Evolutionary conservation across 257 asterid genomes (phyloP).

Genomic region (Scutellaria minor): DNA sequence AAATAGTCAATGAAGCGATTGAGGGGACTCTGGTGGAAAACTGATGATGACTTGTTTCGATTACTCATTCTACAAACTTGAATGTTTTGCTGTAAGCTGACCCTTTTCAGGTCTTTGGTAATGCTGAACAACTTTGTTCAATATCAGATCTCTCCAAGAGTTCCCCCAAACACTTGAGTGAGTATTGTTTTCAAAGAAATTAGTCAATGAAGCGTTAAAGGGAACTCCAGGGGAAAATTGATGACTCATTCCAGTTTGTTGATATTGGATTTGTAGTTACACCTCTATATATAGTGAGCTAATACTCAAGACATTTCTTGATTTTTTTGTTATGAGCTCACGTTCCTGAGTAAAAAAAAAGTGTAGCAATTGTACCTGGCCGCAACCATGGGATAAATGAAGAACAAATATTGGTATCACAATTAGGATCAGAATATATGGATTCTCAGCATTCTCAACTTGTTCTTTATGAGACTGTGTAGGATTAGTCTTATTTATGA

Average conservation of each 20-base stretch:
- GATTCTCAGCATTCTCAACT: constrained; percentile 5
- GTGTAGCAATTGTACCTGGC: background rate
- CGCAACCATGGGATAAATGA: background rate
- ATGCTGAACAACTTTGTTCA: background rate
- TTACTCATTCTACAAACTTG: no score
- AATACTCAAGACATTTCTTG: background rate
- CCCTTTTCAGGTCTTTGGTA: background rate
- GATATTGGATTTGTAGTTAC: background rate
- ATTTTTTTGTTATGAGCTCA: background rate
- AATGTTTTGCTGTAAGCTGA: background rate
- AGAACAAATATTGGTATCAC: background rate
- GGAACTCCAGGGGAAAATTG: constrained; percentile 43
- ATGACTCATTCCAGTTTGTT: constrained; percentile 3
- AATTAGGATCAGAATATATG: background rate
- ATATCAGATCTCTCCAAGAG: constrained; percentile 40
- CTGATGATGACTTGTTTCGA: constrained; percentile 16
- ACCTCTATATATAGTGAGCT: background rate
- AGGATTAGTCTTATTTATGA: no score
- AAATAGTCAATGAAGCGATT: constrained; percentile 46
- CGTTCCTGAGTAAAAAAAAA: background rate
- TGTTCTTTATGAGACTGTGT: background rate
- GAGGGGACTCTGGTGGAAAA: constrained; percentile 34
- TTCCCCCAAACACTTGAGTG: constrained; percentile 56
- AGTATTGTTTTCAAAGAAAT: background rate
- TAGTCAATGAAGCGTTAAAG: constrained; percentile 50